Percentiles rank a stretch among this genome's conserved stretches.
These are phyloP conservation scores for Turritis glabra DNA, from an alignment of 345 rosid genomes.

Conservation along the genomic window DNA sequence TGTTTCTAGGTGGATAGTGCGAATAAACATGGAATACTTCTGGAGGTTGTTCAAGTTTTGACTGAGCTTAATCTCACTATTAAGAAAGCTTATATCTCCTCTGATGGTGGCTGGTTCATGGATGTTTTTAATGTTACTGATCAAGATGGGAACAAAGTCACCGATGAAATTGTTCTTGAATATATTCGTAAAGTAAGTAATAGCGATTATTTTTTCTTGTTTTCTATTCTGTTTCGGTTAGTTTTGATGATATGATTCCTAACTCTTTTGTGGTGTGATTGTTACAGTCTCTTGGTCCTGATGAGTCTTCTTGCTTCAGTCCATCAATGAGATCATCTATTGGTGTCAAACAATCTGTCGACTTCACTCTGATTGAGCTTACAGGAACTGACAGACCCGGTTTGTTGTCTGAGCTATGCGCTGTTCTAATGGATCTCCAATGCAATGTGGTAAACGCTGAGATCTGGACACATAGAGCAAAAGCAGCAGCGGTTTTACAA, in stretches of 20 bases:
- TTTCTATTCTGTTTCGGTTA: background rate
- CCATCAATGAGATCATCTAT: constrained; percentile 62
- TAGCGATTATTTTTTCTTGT: background rate
- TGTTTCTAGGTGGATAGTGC: constrained; percentile 81
- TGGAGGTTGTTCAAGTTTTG: constrained; percentile 88
- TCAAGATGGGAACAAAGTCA: constrained; percentile 82
- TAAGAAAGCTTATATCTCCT: constrained; percentile 87
- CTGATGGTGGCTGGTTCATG: constrained; percentile 98
- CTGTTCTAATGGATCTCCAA: constrained; percentile 72
- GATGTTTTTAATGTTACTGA: constrained; percentile 94
- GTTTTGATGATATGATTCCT: constrained; percentile 3
- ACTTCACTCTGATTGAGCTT: constrained; percentile 77
- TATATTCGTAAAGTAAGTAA: constrained; percentile 69
- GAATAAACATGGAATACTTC: constrained; percentile 85
- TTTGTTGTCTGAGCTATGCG: constrained; percentile 80
- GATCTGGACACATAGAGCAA: constrained; percentile 87
- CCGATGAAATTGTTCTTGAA: constrained; percentile 66
- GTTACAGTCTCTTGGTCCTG: constrained; percentile 73
- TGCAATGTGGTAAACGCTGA: constrained; percentile 83
- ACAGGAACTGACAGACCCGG: constrained; percentile 89
- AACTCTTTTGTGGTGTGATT: constrained; percentile 21
- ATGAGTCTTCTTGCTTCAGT: constrained; percentile 52
- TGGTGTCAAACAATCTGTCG: constrained; percentile 64
- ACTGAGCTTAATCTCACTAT: constrained; percentile 86
- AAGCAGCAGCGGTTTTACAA: constrained; percentile 89